These are phyloP conservation scores for Pseudogymnoascus sp. DNA, from an alignment of 2,329 filamentous ascomycete species.

Conservation along the genomic window DNA sequence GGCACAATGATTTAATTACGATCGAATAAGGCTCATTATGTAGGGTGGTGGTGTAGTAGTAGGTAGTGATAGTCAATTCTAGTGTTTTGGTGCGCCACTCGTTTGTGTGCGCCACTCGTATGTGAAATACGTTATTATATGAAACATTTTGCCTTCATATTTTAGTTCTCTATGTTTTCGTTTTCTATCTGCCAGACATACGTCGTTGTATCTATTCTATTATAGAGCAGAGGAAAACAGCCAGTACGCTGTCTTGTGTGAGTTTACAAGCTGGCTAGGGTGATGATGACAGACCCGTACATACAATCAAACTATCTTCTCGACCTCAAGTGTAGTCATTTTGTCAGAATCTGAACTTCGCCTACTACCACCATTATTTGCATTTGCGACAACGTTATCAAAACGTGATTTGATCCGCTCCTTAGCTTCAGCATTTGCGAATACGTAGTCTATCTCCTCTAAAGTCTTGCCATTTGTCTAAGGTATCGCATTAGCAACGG, in stretches of 20 bases:
- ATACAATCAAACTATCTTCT: background rate
- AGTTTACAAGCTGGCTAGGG: background rate
- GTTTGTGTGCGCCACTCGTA: no score
- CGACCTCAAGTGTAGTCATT: background rate
- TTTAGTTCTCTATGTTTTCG: background rate
- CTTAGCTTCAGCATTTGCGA: conserved; percentile 2
- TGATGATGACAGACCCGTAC: background rate
- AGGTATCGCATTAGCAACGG: background rate
- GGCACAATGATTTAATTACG: no score
- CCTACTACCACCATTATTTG: background rate
- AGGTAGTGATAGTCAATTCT: no score
- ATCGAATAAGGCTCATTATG: no score
- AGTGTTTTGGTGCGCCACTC: no score
- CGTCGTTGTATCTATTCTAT: background rate
- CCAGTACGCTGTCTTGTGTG: background rate
- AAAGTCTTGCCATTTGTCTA: conserved; percentile 11
- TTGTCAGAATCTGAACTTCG: background rate
- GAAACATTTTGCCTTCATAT: background rate
- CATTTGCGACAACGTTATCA: background rate
- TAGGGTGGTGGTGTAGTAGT: no score
- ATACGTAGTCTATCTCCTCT: conserved; percentile 11
- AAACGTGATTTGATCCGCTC: conserved; percentile 1
- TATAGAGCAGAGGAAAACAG: background rate
- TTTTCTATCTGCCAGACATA: background rate
- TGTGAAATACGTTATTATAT: no score